Evolutionary conservation across 2,329 filamentous ascomycete species (phyloP), one percentile per base, ranked within the genome.

Genomic region (Aspergillus calidoustus): DNA sequence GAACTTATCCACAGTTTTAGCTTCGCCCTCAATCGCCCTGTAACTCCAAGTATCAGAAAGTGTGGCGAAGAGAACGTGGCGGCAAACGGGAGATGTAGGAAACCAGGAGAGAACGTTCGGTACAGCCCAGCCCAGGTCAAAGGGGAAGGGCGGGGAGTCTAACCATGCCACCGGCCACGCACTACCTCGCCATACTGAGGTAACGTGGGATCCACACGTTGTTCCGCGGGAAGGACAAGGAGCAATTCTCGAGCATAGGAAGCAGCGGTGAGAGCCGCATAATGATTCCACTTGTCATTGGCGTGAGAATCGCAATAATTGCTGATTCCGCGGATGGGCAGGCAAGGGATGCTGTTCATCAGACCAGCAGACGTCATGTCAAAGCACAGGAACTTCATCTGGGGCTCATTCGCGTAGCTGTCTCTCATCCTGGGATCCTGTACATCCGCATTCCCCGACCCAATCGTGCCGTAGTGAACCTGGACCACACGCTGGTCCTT

Each of bases 401-500:
- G 3, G 7, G n/a, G 6, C 3, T 34, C 19, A 2, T 31, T 7
- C n/a, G 41, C 41, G 15, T 19, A 19, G 15, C 19, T 8, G 31
- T 55, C 53, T 0, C 53, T 23, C 22, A 46, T 22, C 7, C 13
- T 11, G 7, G 38, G 2, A 34, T 55, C 22, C 25, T 34, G 46
- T 15, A 55, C 0, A 3, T 34, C 7, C 3, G 23, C 11, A n/a
- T 34, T 55, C 5, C 53, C 53, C 5, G 53, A 55, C 11, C 41
- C 53, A 13, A 55, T 55, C 4, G 28, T 46, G 7, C 41, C 53
- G 19, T 55, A 48, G 25, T 55, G 53, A 9, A 55, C 43, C 8
- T 3, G 8, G 1, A 51, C 30, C 3, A 19, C 2, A 7, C 49
- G 25, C 25, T 28, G 49, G 7, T 17, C 28, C 4, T 7, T 11